A percentile compares a stretch with the other conserved stretches of the same genome.
phyloP scores from a whole-genome alignment of 768 basidiomycete genomes.

The Daedaleopsis nitida region DNA sequence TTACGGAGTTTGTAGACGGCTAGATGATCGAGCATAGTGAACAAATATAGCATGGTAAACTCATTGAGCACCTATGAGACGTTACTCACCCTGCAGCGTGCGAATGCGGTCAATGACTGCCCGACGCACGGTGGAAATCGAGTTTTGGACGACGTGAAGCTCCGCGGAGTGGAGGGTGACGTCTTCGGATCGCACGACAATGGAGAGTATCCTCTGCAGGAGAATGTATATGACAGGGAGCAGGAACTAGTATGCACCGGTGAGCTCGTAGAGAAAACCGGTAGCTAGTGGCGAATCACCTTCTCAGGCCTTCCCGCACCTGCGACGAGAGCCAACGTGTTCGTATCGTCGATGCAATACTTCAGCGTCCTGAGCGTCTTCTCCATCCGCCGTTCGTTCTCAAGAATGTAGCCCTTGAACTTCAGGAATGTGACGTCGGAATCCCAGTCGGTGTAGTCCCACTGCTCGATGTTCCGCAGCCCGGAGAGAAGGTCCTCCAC shows the following conservation, averaged over 20 bases:
- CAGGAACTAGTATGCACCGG: neutral
- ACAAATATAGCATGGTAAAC: neutral
- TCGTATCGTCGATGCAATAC: constrained; percentile 33
- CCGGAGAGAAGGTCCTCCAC: constrained; percentile 19
- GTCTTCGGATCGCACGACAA: too few species aligned
- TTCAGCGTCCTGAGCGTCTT: constrained; percentile 28
- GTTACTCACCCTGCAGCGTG: neutral
- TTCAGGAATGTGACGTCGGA: constrained; percentile 9
- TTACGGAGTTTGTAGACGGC: constrained; percentile 15
- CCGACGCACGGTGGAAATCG: too few species aligned
- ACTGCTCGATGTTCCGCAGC: constrained; percentile 1
- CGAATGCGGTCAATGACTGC: too few species aligned
- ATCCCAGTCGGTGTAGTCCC: constrained; percentile 9
- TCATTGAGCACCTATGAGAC: neutral
- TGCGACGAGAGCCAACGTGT: constrained; percentile 31
- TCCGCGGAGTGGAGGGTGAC: too few species aligned
- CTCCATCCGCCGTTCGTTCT: constrained; percentile 28
- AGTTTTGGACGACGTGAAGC: too few species aligned
- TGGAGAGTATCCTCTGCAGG: neutral
- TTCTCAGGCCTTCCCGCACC: constrained; percentile 36
- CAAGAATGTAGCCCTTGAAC: constrained; percentile 26
- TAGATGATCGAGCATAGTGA: neutral
- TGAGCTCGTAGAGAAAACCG: too few species aligned
- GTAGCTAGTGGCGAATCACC: constrained; percentile 19
- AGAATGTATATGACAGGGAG: constrained; percentile 13